Evolutionary conservation across 371 early-diverging fungal genomes (phyloP).

Genomic region (Mortierella sp.): DNA sequence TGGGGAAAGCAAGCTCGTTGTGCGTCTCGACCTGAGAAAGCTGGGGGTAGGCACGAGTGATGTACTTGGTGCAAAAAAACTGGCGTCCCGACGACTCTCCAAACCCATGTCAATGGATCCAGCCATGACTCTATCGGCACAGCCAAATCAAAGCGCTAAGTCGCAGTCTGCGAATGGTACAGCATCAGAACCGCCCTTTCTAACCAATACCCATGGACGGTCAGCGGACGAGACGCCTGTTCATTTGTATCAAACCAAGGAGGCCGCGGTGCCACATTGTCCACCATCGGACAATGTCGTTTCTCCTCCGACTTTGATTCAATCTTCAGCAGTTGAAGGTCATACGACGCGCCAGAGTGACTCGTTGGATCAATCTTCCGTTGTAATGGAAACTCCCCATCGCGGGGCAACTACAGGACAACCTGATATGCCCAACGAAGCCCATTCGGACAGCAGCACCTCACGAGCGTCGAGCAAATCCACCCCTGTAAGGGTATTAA

Average conservation of each 20-base stretch:
- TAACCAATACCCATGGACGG: neutral
- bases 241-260: neutral
- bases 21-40: conserved; percentile 36
- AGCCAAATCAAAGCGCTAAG: conserved; percentile 10
- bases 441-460: conserved; percentile 4
- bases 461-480: conserved; percentile 21
- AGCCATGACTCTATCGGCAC: conserved; percentile 7
- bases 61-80: neutral
- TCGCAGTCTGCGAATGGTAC: no score
- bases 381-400: neutral
- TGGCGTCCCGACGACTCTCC: neutral
- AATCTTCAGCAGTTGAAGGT: neutral
- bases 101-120: conserved; percentile 4
- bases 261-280: neutral
- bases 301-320: neutral
- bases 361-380: no score
- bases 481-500: conserved; percentile 1
- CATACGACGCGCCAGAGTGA: neutral
- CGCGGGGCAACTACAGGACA: neutral
- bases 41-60: conserved; percentile 2
- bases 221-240: neutral
- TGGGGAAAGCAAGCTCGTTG: conserved; percentile 16
- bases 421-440: conserved; percentile 2
- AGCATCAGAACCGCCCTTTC: neutral
- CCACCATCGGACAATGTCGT: neutral